phyloP scores from a whole-genome alignment of 352 stramenopile genomes.

The Globisporangium mamillatum region DNA sequence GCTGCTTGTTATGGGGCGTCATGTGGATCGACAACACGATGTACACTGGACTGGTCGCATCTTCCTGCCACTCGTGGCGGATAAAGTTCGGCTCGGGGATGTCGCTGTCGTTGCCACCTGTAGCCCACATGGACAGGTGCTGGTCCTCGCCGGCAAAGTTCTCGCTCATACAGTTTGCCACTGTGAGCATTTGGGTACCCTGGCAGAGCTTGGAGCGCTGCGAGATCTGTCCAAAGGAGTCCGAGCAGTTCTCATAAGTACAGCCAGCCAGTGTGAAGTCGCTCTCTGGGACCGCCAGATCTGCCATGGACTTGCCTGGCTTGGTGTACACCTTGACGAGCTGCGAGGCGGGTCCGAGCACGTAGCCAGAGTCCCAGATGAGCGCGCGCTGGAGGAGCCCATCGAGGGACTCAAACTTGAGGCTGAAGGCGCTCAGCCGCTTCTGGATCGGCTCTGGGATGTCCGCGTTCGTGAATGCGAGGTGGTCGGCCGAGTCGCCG shows the following conservation, averaged over 20 bases:
- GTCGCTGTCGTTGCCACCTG: background rate
- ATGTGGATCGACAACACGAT: background rate
- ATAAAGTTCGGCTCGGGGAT: conserved; percentile 4
- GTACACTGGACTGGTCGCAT: background rate
- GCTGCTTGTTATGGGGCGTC: background rate
- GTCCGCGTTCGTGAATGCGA: background rate
- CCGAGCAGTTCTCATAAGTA: conserved; percentile 16
- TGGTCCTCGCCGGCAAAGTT: conserved; percentile 9
- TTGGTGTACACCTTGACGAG: conserved; percentile 30
- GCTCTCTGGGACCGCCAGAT: conserved; percentile 23
- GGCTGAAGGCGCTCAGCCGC: conserved; percentile 17
- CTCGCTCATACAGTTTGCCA: conserved; percentile 27
- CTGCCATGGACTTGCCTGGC: conserved; percentile 26
- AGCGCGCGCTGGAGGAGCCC: conserved; percentile 46
- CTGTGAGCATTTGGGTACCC: conserved; percentile 22
- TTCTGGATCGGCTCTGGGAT: conserved; percentile 4
- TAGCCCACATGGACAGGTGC: conserved; percentile 27
- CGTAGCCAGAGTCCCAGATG: conserved; percentile 57
- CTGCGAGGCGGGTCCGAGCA: conserved; percentile 13
- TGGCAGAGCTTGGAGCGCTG: conserved; percentile 22
- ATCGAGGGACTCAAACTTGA: conserved; percentile 24
- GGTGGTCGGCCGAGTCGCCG: background rate
- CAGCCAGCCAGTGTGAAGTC: conserved; percentile 23
- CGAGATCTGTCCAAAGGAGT: conserved; percentile 13
- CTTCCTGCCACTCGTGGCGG: background rate